Conservation (phyloP, 116 monocot genomes). For the Trichopus zeylanicus region DNA sequence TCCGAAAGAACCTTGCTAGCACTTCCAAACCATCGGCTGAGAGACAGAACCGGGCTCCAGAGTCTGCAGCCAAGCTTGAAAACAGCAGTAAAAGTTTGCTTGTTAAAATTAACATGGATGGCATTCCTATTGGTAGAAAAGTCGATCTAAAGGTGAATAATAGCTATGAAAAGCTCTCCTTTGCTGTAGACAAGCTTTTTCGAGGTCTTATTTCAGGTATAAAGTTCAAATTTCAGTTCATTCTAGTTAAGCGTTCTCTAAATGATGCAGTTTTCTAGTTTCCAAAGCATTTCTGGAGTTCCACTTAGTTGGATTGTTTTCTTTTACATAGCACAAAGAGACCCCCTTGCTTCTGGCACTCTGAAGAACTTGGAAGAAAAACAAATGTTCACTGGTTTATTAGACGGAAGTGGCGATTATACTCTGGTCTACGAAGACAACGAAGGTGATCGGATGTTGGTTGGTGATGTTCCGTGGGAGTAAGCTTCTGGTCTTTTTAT, state of each 20-base stretch:
- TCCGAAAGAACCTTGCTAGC: slow-evolving; percentile 47
- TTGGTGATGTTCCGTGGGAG: slow-evolving; percentile 86
- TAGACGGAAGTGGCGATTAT: slow-evolving; percentile 67
- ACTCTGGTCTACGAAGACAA: slow-evolving; percentile 80
- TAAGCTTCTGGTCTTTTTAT: slow-evolving; percentile 36
- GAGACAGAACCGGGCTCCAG: slow-evolving; percentile 3
- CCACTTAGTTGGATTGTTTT: background rate
- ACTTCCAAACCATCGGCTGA: slow-evolving; percentile 28
- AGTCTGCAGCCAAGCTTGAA: slow-evolving; percentile 8
- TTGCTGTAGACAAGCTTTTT: slow-evolving; percentile 59
- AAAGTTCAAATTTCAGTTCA: background rate
- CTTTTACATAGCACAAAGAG: slow-evolving; percentile 45
- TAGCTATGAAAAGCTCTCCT: slow-evolving; percentile 52
- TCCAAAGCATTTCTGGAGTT: too few relatives aligned
- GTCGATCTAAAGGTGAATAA: slow-evolving; percentile 49
- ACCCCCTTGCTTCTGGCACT: slow-evolving; percentile 16
- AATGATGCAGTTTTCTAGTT: too few relatives aligned
- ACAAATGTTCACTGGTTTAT: slow-evolving; percentile 32
- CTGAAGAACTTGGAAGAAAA: slow-evolving; percentile 17
- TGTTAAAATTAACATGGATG: slow-evolving; percentile 83
- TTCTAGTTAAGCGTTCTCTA: background rate
- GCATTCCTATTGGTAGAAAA: slow-evolving; percentile 69
- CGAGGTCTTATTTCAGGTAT: slow-evolving; percentile 55
- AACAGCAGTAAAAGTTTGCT: slow-evolving; percentile 22
- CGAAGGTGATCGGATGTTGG: slow-evolving; percentile 73